Percentiles rank a stretch among this genome's conserved stretches.
Conservation (phyloP, 2,329 filamentous ascomycete genomes). For the Curvularia verruculosa region DNA sequence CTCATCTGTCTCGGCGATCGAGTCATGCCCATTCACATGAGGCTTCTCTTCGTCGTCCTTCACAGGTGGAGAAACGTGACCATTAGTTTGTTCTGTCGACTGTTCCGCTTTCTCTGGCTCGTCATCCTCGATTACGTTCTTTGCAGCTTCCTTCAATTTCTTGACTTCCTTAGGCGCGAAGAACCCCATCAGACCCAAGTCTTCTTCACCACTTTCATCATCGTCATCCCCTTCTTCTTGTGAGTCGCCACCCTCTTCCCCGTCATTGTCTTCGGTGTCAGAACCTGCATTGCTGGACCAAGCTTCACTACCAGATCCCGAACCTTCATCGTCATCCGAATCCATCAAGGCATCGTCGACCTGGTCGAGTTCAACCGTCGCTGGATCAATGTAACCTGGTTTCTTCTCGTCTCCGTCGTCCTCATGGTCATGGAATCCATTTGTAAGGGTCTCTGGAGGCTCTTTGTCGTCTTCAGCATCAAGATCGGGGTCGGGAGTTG, state of each 20-base stretch:
- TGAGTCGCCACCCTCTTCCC: conserved; percentile 20
- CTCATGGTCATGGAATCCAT: conserved; percentile 31
- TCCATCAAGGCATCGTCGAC: conserved; percentile 51
- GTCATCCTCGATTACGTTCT: conserved; percentile 30
- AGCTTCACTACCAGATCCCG: conserved; percentile 45
- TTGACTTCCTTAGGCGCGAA: conserved; percentile 42
- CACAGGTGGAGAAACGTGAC: conserved; percentile 49
- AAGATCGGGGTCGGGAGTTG: conserved; percentile 41
- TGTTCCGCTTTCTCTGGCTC: conserved; percentile 49
- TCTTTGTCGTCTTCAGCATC: conserved; percentile 28
- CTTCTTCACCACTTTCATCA: conserved; percentile 45
- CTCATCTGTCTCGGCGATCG: conserved; percentile 9
- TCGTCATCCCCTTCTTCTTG: conserved; percentile 31
- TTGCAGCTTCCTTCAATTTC: conserved; percentile 44
- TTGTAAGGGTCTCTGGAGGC: conserved; percentile 23
- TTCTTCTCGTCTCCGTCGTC: conserved; percentile 22
- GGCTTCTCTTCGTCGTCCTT: conserved; percentile 52
- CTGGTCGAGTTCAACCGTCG: conserved; percentile 48
- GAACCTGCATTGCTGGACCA: conserved; percentile 49
- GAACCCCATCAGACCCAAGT: conserved; percentile 45
- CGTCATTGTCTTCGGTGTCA: conserved; percentile 27
- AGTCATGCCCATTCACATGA: conserved; percentile 21
- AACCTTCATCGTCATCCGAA: conserved; percentile 39
- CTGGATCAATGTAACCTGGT: conserved; percentile 41
- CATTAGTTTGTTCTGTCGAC: conserved; percentile 24